These are phyloP conservation scores for Trichoderma oligosporum DNA, from an alignment of 2,329 filamentous ascomycete genomes.

Conservation along the genomic window DNA sequence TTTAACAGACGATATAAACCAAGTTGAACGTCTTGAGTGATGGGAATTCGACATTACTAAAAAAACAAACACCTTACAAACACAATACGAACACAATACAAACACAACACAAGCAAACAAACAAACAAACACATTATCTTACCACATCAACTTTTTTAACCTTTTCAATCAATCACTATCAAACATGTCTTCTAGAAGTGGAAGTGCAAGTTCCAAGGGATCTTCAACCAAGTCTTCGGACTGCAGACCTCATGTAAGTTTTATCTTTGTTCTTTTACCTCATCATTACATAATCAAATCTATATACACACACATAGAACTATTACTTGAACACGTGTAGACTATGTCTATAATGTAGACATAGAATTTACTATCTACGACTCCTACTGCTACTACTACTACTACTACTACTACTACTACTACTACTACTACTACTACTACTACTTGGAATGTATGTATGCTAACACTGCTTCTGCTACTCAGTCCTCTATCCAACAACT, in stretches of 20 bases:
- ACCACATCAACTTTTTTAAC: background rate
- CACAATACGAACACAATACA: background rate
- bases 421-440: too few species aligned
- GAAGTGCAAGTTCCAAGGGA: conserved; percentile 7
- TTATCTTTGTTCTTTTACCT: background rate
- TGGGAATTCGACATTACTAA: background rate
- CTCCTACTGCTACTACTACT: too few species aligned
- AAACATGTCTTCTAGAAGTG: conserved; percentile 14
- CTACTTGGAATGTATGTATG: too few species aligned
- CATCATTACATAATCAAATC: background rate
- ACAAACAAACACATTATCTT: background rate
- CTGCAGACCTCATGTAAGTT: conserved; percentile 7
- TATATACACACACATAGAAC: background rate
- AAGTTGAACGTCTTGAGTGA: background rate
- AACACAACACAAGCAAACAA: background rate
- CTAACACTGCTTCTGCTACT: background rate
- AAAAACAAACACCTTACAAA: background rate
- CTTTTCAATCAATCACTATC: background rate
- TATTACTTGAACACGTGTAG: background rate
- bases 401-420: too few species aligned
- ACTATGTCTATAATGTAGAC: too few species aligned
- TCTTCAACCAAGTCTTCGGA: background rate
- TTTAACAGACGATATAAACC: conserved; percentile 13
- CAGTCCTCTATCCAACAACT: conserved; percentile 41
- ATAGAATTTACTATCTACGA: too few species aligned